These are phyloP conservation scores for Torulaspora quercuum DNA, from an alignment of 805 yeast genomes.

Conservation along the genomic window DNA sequence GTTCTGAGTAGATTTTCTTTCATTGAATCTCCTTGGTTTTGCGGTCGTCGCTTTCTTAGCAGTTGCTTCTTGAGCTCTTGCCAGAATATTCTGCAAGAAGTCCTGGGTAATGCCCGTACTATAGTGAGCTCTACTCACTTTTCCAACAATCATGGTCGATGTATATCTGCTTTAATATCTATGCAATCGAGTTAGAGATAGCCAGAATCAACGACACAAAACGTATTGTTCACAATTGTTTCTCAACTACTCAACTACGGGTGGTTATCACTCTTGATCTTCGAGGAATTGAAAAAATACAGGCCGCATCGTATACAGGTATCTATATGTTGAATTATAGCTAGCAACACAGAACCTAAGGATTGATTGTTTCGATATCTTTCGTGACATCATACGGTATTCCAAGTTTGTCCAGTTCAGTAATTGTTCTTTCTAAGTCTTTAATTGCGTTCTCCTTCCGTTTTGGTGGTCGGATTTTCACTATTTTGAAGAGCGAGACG, in stretches of 20 bases:
- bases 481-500: constrained; percentile 23
- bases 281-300: background rate
- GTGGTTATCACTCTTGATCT: background rate
- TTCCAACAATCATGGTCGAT: constrained; percentile 2
- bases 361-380: no score
- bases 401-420: constrained; percentile 6
- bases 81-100: constrained; percentile 30
- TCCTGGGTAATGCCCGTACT: constrained; percentile 33
- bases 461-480: constrained; percentile 16
- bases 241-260: background rate
- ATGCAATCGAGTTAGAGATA: no score
- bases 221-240: background rate
- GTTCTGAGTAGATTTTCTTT: constrained; percentile 4
- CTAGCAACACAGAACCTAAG: no score
- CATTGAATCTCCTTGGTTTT: constrained; percentile 8
- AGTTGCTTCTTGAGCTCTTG: constrained; percentile 34
- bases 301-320: no score
- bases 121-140: constrained; percentile 16
- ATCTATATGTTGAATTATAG: no score
- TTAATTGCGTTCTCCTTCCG: constrained; percentile 1
- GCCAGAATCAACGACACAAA: no score
- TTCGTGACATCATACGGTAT: constrained; percentile 15
- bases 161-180: no score
- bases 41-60: constrained; percentile 18
- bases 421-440: constrained; percentile 4